Evolutionary conservation across 2,329 filamentous ascomycete genomes (phyloP).

Genomic region (Trichoderma endophyticum): DNA sequence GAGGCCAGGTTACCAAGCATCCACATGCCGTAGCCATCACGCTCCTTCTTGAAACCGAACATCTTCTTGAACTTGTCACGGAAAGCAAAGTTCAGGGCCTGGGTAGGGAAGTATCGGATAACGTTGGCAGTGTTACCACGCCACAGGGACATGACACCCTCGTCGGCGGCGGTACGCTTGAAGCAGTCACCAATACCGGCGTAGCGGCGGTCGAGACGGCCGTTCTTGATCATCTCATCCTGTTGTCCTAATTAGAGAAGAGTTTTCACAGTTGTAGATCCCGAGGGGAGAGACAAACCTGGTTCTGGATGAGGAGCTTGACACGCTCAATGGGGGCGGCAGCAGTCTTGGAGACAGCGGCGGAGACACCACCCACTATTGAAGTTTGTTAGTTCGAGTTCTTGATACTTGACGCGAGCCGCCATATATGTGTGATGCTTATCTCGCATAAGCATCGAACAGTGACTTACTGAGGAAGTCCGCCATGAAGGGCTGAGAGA

Average conservation of each 20-base stretch:
- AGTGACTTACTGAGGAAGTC: slow-evolving; percentile 94
- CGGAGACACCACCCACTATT: slow-evolving; percentile 98
- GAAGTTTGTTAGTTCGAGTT: slow-evolving; percentile 23
- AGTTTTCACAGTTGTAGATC: not conserved
- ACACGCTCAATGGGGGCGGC: slow-evolving; percentile 99
- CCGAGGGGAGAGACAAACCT: slow-evolving; percentile 63
- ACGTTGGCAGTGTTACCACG: slow-evolving; percentile 99
- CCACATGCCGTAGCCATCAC: slow-evolving; percentile 97
- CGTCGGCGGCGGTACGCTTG: slow-evolving; percentile 79
- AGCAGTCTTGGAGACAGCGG: slow-evolving; percentile 99
- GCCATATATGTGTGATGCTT: not conserved
- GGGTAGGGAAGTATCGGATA: slow-evolving; percentile 99
- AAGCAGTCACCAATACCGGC: slow-evolving; percentile 93
- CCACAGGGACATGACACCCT: slow-evolving; percentile 96
- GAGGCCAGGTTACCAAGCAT: slow-evolving; percentile 99
- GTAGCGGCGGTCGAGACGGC: slow-evolving; percentile 98
- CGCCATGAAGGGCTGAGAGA: slow-evolving; percentile 78
- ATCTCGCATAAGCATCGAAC: slow-evolving; percentile 15
- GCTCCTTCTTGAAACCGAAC: slow-evolving; percentile 99
- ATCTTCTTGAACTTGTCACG: slow-evolving; percentile 99
- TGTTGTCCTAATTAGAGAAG: slow-evolving; percentile 44
- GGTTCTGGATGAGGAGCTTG: slow-evolving; percentile 99
- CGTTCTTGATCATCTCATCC: slow-evolving; percentile 99
- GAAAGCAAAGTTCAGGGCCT: slow-evolving; percentile 99
- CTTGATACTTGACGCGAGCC: slow-evolving; percentile 13